phyloP scores from a whole-genome alignment of 192 early-diverging fungal genomes.

The Entomortierella lignicola region DNA sequence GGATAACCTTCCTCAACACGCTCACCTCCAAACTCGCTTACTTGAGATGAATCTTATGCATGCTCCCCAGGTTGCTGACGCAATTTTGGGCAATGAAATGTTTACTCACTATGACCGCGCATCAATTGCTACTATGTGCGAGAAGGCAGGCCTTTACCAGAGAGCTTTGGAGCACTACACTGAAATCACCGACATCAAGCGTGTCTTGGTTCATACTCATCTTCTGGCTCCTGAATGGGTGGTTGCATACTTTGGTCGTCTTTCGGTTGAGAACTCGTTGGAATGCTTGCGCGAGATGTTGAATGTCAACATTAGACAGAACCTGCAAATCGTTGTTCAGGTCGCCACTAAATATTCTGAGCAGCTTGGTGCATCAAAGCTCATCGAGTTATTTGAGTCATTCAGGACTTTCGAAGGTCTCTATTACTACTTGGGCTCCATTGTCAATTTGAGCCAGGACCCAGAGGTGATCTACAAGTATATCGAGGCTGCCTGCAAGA shows the following conservation, averaged over 20 bases:
- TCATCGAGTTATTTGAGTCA: conserved; percentile 93
- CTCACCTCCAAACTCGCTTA: conserved; percentile 91
- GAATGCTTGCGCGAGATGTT: conserved; percentile 96
- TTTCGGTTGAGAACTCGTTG: conserved; percentile 97
- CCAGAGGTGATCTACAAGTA: conserved; percentile 98
- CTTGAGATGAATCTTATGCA: conserved; percentile 98
- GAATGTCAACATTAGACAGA: conserved; percentile 90
- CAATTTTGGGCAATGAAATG: conserved; percentile 96
- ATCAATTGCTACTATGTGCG: conserved; percentile 92
- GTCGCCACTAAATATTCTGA: conserved; percentile 98
- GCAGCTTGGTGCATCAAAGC: conserved; percentile 86
- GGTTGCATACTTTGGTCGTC: conserved; percentile 93
- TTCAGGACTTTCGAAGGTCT: conserved; percentile 94
- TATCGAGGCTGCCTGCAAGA: conserved; percentile 94
- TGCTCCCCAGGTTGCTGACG: conserved; percentile 98
- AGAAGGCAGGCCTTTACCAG: conserved; percentile 98
- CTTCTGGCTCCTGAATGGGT: conserved; percentile 91
- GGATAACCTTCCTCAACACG: conserved; percentile 92
- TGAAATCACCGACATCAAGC: conserved; percentile 96
- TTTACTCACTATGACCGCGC: conserved; percentile 96
- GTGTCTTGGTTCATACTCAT: conserved; percentile 91
- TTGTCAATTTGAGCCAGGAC: conserved; percentile 96
- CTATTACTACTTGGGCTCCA: conserved; percentile 96
- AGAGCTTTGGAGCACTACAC: conserved; percentile 96
- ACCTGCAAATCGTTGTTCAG: conserved; percentile 95